phyloP scores from a whole-genome alignment of 2,329 filamentous ascomycete species.

The Fusarium sp. region DNA sequence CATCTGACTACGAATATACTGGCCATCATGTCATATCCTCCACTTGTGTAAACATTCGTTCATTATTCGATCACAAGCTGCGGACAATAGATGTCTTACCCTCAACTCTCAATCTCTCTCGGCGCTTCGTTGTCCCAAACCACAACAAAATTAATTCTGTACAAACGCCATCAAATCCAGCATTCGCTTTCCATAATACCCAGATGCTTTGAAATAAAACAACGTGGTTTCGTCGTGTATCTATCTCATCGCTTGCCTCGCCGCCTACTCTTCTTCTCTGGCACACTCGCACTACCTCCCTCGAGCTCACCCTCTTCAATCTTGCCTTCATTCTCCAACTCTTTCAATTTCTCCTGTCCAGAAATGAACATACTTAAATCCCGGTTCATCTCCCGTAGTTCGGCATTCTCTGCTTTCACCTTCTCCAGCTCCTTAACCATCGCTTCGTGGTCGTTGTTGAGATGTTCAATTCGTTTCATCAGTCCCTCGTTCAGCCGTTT shows the following conservation, averaged over 20 bases:
- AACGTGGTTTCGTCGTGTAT: background rate
- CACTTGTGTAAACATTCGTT: background rate
- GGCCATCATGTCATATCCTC: background rate
- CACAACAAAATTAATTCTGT: background rate
- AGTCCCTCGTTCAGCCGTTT: slow-evolving; percentile 85
- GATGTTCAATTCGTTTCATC: slow-evolving; percentile 81
- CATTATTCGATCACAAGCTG: background rate
- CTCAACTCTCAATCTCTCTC: background rate
- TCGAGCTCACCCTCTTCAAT: slow-evolving; percentile 77
- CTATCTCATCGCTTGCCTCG: slow-evolving; percentile 56
- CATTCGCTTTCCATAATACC: background rate
- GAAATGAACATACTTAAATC: slow-evolving; percentile 91
- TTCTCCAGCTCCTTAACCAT: slow-evolving; percentile 69
- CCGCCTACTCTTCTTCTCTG: slow-evolving; percentile 68
- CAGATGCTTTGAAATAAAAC: background rate
- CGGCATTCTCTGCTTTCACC: slow-evolving; percentile 73
- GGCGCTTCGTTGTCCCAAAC: background rate
- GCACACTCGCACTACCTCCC: slow-evolving; percentile 76
- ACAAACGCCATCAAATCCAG: background rate
- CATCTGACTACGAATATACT: background rate
- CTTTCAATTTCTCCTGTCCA: slow-evolving; percentile 82
- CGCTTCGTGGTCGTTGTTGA: slow-evolving; percentile 72
- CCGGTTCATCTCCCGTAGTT: slow-evolving; percentile 86
- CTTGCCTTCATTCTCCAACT: slow-evolving; percentile 71
- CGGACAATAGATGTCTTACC: background rate